phyloP scores from a whole-genome alignment of 2,329 filamentous ascomycete species.

The Fusarium sp. region DNA sequence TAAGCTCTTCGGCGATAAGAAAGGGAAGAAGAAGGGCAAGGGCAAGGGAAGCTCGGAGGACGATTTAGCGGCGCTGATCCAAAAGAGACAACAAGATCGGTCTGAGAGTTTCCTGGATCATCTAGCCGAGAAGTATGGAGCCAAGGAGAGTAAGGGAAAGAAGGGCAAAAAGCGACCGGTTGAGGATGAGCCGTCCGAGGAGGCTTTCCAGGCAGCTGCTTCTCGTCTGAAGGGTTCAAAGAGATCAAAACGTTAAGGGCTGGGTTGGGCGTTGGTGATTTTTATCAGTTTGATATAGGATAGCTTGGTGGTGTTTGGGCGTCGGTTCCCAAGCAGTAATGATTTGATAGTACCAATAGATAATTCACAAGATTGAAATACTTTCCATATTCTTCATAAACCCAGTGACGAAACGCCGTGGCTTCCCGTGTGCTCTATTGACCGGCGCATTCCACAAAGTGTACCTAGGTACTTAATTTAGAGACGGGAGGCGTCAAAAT shows the following conservation, averaged over 20 bases:
- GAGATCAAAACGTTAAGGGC: constrained; percentile 38
- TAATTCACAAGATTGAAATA: neutral
- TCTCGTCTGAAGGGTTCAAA: constrained; percentile 57
- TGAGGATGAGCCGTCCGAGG: constrained; percentile 74
- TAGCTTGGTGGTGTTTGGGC: constrained; percentile 15
- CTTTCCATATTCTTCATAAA: neutral
- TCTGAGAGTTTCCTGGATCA: constrained; percentile 74
- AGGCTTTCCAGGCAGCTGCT: constrained; percentile 70
- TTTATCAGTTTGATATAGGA: constrained; percentile 4
- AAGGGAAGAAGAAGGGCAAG: constrained; percentile 59
- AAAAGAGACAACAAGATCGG: constrained; percentile 74
- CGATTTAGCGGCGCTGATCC: constrained; percentile 79
- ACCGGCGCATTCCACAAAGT: neutral
- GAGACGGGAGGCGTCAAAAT: neutral
- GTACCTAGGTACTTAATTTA: neutral
- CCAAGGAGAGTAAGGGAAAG: constrained; percentile 57
- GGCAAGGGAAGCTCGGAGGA: constrained; percentile 61
- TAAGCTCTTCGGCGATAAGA: constrained; percentile 70
- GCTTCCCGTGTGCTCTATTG: neutral
- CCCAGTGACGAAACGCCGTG: neutral
- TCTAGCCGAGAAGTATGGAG: constrained; percentile 81
- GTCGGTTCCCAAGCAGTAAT: neutral
- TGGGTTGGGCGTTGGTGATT: neutral
- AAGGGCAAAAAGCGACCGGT: constrained; percentile 66
- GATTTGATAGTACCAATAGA: neutral